These are phyloP conservation scores for Venturia oleaginea DNA, from an alignment of 2,329 filamentous ascomycete species.

Conservation along the genomic window DNA sequence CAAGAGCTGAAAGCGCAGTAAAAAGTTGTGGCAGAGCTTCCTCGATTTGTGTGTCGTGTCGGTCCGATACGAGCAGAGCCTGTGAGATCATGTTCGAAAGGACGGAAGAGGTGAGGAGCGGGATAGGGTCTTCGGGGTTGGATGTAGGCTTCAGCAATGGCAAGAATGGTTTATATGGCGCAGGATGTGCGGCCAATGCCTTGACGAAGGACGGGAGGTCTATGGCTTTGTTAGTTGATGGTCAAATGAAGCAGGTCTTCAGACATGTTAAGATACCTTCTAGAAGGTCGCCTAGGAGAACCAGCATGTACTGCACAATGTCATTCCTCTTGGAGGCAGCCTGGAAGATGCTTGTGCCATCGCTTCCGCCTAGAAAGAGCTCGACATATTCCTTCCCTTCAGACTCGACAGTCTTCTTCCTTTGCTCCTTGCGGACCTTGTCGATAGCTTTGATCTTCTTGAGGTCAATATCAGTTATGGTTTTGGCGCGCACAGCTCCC, in stretches of 20 bases:
- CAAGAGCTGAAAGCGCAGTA: constrained; percentile 74
- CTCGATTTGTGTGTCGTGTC: constrained; percentile 52
- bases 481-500: constrained; percentile 84
- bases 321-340: constrained; percentile 76
- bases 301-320: constrained; percentile 90
- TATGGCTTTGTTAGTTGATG: constrained; percentile 31
- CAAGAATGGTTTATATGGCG: constrained; percentile 67
- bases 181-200: constrained; percentile 62
- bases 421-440: constrained; percentile 87
- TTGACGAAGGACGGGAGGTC: constrained; percentile 72
- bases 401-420: constrained; percentile 69
- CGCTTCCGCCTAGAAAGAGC: constrained; percentile 61
- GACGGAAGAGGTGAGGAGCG: constrained; percentile 80
- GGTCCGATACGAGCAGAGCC: constrained; percentile 52
- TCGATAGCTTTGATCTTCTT: constrained; percentile 95
- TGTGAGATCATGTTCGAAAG: constrained; percentile 68
- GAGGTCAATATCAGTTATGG: constrained; percentile 87
- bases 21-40: constrained; percentile 75
- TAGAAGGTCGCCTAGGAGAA: constrained; percentile 78
- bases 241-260: not conserved
- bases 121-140: constrained; percentile 78
- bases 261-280: constrained; percentile 59
- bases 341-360: constrained; percentile 69
- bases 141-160: constrained; percentile 75
- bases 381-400: constrained; percentile 72